These are phyloP conservation scores for Fusarium austroafricanum DNA, from an alignment of 2,329 filamentous ascomycete genomes.

Conservation along the genomic window DNA sequence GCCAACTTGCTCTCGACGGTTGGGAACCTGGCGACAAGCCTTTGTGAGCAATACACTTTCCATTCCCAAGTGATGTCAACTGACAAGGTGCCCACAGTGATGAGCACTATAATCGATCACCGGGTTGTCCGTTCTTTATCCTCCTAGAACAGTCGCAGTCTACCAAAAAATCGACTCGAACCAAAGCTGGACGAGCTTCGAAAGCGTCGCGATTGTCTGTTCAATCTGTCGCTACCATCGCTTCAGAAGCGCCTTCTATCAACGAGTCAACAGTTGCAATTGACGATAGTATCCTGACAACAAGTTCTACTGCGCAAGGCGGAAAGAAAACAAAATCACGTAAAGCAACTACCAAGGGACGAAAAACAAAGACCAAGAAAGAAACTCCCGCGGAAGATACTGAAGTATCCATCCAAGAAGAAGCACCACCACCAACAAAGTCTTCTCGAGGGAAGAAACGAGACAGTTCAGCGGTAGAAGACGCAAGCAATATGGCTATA, in stretches of 20 bases:
- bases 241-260: slow-evolving; percentile 62
- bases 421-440: slow-evolving; percentile 48
- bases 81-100: slow-evolving; percentile 64
- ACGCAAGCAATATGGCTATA: slow-evolving; percentile 55
- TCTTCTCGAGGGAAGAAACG: slow-evolving; percentile 70
- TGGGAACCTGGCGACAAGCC: slow-evolving; percentile 96
- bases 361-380: slow-evolving; percentile 59
- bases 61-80: slow-evolving; percentile 2
- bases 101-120: slow-evolving; percentile 84
- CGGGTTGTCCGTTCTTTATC: slow-evolving; percentile 84
- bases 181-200: slow-evolving; percentile 69
- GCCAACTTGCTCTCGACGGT: slow-evolving; percentile 87
- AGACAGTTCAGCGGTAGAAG: slow-evolving; percentile 68
- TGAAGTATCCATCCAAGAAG: slow-evolving; percentile 38
- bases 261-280: slow-evolving; percentile 61
- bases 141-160: slow-evolving; percentile 69
- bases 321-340: slow-evolving; percentile 69
- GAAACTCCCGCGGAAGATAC: slow-evolving; percentile 63
- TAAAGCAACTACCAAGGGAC: slow-evolving; percentile 56
- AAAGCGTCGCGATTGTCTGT: slow-evolving; percentile 75
- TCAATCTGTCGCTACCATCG: slow-evolving; percentile 65
- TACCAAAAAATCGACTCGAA: slow-evolving; percentile 65
- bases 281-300: slow-evolving; percentile 71
- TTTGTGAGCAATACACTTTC: slow-evolving; percentile 65
- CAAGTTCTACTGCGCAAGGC: slow-evolving; percentile 66